Base-by-base conservation (phyloP, 2,329 filamentous ascomycete genomes). In the Cadophora malorum region DNA sequence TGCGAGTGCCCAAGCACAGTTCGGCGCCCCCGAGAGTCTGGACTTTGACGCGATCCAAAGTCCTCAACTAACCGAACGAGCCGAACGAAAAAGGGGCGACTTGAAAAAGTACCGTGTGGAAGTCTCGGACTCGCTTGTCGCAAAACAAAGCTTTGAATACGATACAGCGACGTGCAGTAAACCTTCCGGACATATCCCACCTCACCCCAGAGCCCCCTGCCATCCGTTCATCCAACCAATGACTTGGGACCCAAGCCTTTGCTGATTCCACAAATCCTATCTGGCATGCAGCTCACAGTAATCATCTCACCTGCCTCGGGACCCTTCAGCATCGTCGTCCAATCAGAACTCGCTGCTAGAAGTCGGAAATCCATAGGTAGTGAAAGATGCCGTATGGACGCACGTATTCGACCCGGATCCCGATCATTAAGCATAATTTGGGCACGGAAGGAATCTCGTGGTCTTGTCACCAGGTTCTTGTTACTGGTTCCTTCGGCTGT, bases 171-270 rank as follows among this genome's bases (percentile, higher is more conserved):
- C n/a, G n/a, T n/a, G n/a, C n/a, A n/a, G 14, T 28, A 28, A 28
- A 53, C 23, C 16, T 53, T 53, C 50, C 50, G 50, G 50, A 28
- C 23, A 53, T 53, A 28, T 38, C 35, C 35, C 35, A 38, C 12
- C 8, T 38, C n/a, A 38, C 8, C 9, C 8, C 25, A 25, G 3
- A 38, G 12, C 28, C 50, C 23, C 50, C 23, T 28, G 50, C 21
- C 50, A 53, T 53, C 50, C 50, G 50, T 53, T 53, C 50, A 53
- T 53, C 5, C 23, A 53, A 53, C 50, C 23, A 53, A 53, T 53
- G 25, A 16, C 12, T 25, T 12, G 3, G 3, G 23, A 53, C 23
- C 23, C 50, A 53, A 53, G 50, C 10, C 50, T 25, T 16, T 53
- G 50, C 50, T 53, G 50, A 53, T 21, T 53, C 50, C 50, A 53